Base-by-base conservation (phyloP, 805 yeast genomes). In the Saccharomycopsis capsularis region DNA sequence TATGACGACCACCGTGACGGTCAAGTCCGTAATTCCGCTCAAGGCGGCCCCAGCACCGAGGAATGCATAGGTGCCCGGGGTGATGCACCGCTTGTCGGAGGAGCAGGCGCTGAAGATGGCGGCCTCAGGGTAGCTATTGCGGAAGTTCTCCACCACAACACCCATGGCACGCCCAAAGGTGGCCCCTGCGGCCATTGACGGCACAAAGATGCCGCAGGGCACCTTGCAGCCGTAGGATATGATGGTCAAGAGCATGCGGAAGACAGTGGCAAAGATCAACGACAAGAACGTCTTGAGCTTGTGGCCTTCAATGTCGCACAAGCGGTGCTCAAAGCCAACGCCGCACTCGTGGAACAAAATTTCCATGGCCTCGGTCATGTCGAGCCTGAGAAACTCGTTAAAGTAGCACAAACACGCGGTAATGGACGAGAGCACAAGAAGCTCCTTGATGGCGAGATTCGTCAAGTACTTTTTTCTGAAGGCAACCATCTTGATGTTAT, bases 121-220 rank as follows among this genome's bases (percentile, higher is more conserved):
- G 4, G 66, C 54, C 32, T 64, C 59, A 2, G 75, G 74, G 42
- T 65, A 63, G 2, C 67, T 55, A 4, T 70, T 68, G 16, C 43
- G 35, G 11, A 46, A 50, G 27, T 51, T 44, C 55, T 85, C 85
- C 51, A 87, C 80, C 4, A 84, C 52, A 6, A 88, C 67, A 3
- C 99, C 97, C 11, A 93, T 58, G 0, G 90, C 83, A 46, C 97
- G 73, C 5, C 99, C 99, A 64, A 87, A 85, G 0, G 95, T 79
- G 0, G 98, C 97, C 21, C 99, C 99, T 1, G 89, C 85, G 0
- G 96, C 90, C 95, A 93, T 87, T 1, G 96, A 85, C 2, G 99
- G 99, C 47, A 93, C 95, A 66, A 93, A 84, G 4, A 91, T 87
- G 15, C 99, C 99, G n/a, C 97, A 95, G 0, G 99, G 99, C 0